Base-by-base conservation (phyloP, 139 green algal species). In the Micromonas commoda region DNA sequence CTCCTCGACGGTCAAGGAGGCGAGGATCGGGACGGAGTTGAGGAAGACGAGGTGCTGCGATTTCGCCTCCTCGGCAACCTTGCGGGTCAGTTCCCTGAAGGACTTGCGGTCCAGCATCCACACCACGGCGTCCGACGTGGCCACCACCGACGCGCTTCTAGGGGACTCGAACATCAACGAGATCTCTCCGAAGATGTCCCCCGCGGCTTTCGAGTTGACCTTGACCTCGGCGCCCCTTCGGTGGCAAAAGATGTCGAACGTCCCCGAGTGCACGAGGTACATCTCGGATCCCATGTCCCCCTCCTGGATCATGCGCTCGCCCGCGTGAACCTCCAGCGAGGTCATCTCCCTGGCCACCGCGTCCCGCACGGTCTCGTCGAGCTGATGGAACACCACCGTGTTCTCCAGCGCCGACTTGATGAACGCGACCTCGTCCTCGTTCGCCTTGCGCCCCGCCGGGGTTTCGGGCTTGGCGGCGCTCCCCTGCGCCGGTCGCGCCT, bases 141-240 rank as follows among this genome's bases (percentile, higher is more conserved):
- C 91, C 2, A 92, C 92, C 28, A 98, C 91, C 2, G 93, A 97
- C 1, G 93, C 93, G 26, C 82, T 86, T 29, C 93, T 87, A 0
- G 92, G 84, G 75, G 85, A 90, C 80, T 89, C 87, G 83, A 96
- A 96, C 89, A 98, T 94, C 2, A 97, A 90, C 9, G 90, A 91
- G 26, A 97, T 82, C 80, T 97, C 92, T 26, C 93, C 93, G 84
- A 97, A 97, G 66, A 85, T 89, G 78, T 98, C 91, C 6, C 92
- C 91, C 21, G 38, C 29, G 20, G 20, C n/a, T 79, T 97, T 96
- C 73, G 91, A 89, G 88, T 96, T 96, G 0, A 97, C 90, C 0
- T 89, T 90, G 53, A 96, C 85, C 81, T n/a, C n/a, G 94, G 96
- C 19, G 94, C 86, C 28, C 92, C 91, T 76, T 94, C 88, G n/a